Evolutionary conservation across 352 stramenopile genomes (phyloP).

Genomic region (Elongisporangium prolatum): DNA sequence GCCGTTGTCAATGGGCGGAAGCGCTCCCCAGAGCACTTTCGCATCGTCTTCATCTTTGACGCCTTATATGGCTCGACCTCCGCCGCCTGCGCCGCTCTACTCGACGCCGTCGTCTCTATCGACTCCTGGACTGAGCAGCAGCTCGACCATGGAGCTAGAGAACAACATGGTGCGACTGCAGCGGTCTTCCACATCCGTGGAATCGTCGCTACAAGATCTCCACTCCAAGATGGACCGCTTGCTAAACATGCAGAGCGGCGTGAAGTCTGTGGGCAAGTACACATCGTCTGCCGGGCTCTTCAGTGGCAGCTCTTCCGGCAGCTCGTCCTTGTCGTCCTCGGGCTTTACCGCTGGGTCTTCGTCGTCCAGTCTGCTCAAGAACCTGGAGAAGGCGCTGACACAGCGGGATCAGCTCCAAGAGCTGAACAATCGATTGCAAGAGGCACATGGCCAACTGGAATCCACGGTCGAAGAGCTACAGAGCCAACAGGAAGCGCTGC

Average conservation of each 20-base stretch:
- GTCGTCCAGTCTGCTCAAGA: constrained; percentile 53
- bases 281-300: constrained; percentile 5
- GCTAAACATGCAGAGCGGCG: constrained; percentile 46
- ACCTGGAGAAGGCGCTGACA: constrained; percentile 61
- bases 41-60: constrained; percentile 23
- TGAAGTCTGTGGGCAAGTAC: constrained; percentile 43
- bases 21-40: background rate
- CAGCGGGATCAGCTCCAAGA: constrained; percentile 70
- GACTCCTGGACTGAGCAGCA: background rate
- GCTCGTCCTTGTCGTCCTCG: constrained; percentile 26
- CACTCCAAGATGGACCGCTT: constrained; percentile 81
- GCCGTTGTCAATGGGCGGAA: constrained; percentile 4
- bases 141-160: constrained; percentile 37
- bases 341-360: constrained; percentile 5
- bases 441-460: constrained; percentile 46
- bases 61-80: constrained; percentile 9
- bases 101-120: background rate
- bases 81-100: background rate
- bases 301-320: constrained; percentile 19
- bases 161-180: constrained; percentile 64
- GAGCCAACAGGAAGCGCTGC: constrained; percentile 51
- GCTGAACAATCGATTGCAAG: constrained; percentile 36
- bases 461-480: constrained; percentile 54
- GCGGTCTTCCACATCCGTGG: constrained; percentile 73
- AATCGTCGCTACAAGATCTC: constrained; percentile 64